These are phyloP conservation scores for Vaccinium macrocarpon DNA, from an alignment of 148 eudicot genomes.

Conservation along the genomic window DNA sequence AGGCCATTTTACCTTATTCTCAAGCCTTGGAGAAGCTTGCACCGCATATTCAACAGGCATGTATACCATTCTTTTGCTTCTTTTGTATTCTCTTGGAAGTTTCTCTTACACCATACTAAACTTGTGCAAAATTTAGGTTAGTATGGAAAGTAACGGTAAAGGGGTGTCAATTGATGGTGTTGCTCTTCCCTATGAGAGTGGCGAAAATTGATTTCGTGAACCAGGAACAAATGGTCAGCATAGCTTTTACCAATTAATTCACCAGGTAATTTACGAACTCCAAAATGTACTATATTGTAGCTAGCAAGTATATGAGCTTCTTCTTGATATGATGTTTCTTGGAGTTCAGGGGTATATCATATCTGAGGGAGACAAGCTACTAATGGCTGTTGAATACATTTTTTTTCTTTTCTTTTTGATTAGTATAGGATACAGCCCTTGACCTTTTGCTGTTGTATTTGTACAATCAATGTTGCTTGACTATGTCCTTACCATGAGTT, in stretches of 20 bases:
- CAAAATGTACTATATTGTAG: neutral
- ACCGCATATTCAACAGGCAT: slow-evolving; percentile 96
- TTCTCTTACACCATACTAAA: slow-evolving; percentile 16
- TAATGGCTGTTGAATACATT: neutral
- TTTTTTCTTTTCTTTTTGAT: neutral
- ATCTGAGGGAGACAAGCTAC: neutral
- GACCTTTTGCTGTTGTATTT: neutral
- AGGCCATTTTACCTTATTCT: slow-evolving; percentile 96
- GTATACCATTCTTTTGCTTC: neutral
- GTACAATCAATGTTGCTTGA: neutral
- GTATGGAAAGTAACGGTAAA: slow-evolving; percentile 99
- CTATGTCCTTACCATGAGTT: slow-evolving; percentile 6
- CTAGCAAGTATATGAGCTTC: neutral
- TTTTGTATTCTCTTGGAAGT: neutral
- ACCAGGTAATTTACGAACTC: slow-evolving; percentile 57
- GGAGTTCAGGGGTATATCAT: neutral
- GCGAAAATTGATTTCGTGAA: slow-evolving; percentile 98
- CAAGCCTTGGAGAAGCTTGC: slow-evolving; percentile 97
- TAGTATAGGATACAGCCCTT: neutral
- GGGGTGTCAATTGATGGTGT: slow-evolving; percentile 93
- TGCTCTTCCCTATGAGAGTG: slow-evolving; percentile 76
- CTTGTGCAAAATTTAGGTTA: slow-evolving; percentile 51
- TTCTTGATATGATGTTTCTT: neutral
- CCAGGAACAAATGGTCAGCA: slow-evolving; percentile 99
- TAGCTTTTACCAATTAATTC: slow-evolving; percentile 98